Conservation (phyloP, 257 asterid genomes). For the Perilla frutescens region DNA sequence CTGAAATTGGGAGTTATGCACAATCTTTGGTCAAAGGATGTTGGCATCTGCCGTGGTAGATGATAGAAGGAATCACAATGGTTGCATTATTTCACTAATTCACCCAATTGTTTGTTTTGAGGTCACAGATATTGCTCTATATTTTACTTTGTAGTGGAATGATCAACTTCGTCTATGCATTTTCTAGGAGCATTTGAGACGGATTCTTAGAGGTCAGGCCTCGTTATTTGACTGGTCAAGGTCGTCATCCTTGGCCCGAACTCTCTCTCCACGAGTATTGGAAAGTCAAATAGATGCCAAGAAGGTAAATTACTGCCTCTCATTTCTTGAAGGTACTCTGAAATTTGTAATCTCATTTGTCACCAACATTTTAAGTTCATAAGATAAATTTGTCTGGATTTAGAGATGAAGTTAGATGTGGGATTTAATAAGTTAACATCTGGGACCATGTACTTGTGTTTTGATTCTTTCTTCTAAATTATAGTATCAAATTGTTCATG, state of each 20-base stretch:
- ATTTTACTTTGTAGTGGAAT: constrained; percentile 29
- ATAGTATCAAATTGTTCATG: neutral
- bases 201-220: constrained; percentile 97
- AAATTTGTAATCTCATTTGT: constrained; percentile 26
- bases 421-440: neutral
- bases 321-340: constrained; percentile 21
- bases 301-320: constrained; percentile 63
- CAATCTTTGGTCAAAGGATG: constrained; percentile 17
- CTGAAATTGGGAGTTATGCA: neutral
- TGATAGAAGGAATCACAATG: constrained; percentile 19
- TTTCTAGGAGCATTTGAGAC: constrained; percentile 90
- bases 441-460: neutral
- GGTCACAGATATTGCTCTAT: constrained; percentile 29
- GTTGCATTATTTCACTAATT: constrained; percentile 11
- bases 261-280: constrained; percentile 95
- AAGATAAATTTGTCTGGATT: neutral
- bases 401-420: constrained; percentile 8
- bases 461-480: neutral
- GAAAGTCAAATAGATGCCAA: constrained; percentile 99
- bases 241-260: constrained; percentile 89
- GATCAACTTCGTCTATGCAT: constrained; percentile 11
- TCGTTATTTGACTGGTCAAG: constrained; percentile 97
- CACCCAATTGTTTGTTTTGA: constrained; percentile 10
- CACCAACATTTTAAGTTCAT: constrained; percentile 9
- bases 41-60: constrained; percentile 23